Evolutionary conservation across 2,329 filamentous ascomycete species (phyloP).

Genomic region (Calonectria henricotiae): DNA sequence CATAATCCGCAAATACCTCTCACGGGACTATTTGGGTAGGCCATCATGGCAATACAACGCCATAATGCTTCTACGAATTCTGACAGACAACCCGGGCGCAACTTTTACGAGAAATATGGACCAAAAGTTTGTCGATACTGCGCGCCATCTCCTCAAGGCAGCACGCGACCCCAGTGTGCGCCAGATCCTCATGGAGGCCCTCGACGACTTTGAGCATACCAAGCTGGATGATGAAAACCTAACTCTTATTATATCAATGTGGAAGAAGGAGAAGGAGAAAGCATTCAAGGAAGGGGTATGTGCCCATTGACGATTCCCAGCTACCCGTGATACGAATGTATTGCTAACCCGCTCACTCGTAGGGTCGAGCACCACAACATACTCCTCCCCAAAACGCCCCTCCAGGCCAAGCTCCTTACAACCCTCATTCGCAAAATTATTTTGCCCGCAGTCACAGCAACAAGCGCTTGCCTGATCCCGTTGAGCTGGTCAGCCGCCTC

Average conservation of each 20-base stretch:
- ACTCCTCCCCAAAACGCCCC: slow-evolving; percentile 35
- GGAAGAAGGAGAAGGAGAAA: slow-evolving; percentile 87
- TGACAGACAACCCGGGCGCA: slow-evolving; percentile 91
- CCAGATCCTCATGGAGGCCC: slow-evolving; percentile 89
- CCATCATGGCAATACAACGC: slow-evolving; percentile 93
- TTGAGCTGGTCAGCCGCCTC: slow-evolving; percentile 86
- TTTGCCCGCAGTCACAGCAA: slow-evolving; percentile 69
- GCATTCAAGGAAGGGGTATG: slow-evolving; percentile 70
- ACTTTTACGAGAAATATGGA: slow-evolving; percentile 95
- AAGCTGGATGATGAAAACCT: slow-evolving; percentile 84
- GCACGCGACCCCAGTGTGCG: slow-evolving; percentile 83
- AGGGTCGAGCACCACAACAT: slow-evolving; percentile 48
- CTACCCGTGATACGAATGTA: neutral
- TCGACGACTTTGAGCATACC: slow-evolving; percentile 83
- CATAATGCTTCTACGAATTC: slow-evolving; percentile 94
- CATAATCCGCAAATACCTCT: slow-evolving; percentile 86
- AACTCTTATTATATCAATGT: slow-evolving; percentile 83
- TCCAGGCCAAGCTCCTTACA: slow-evolving; percentile 38
- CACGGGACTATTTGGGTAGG: slow-evolving; percentile 77
- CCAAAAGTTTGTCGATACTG: slow-evolving; percentile 83
- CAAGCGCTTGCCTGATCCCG: slow-evolving; percentile 74
- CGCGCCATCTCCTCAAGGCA: slow-evolving; percentile 82
- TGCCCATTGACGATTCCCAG: slow-evolving; percentile 22
- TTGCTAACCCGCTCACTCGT: slow-evolving; percentile 36
- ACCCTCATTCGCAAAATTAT: slow-evolving; percentile 70